Evolutionary conservation across 768 basidiomycete species (phyloP).

Genomic region (Cystobasidium ongulense): DNA sequence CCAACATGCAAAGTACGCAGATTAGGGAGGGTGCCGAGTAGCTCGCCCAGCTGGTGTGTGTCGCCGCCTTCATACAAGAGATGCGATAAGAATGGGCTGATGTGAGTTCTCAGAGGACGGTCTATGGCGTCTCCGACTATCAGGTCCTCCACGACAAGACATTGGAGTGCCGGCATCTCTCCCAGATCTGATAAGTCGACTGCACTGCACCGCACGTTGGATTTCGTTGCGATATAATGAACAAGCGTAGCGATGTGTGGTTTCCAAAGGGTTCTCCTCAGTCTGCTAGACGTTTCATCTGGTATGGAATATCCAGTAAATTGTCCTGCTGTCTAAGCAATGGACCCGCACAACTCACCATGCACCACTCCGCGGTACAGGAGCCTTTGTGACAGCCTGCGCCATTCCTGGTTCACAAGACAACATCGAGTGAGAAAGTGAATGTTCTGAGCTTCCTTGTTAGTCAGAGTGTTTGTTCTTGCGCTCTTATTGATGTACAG

Average conservation of each 20-base stretch:
- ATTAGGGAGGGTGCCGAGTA: not conserved
- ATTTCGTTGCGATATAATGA: not conserved
- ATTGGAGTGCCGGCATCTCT: not conserved
- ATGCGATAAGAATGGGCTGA: not conserved
- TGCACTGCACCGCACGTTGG: not conserved
- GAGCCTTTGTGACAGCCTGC: not conserved
- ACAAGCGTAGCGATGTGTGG: not conserved
- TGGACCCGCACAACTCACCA: not conserved
- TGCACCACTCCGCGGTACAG: not conserved
- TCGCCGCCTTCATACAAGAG: conserved; percentile 8
- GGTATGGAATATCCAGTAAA: not conserved
- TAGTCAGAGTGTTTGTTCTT: not conserved
- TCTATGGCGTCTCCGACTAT: not conserved
- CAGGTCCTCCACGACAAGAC: not conserved
- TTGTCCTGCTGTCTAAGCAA: not conserved
- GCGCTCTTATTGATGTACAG: not conserved
- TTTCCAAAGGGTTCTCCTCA: not conserved
- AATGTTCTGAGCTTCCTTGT: not conserved
- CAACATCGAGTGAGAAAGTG: conserved; percentile 1
- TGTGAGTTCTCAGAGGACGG: not conserved
- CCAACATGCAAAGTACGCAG: not conserved
- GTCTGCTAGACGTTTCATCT: not conserved
- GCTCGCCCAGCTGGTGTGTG: not conserved
- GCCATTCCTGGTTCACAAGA: not conserved
- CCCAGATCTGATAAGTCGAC: not conserved